Conservation (phyloP, 176 grass and related monocot genomes). For the Saccharum spontaneum region DNA sequence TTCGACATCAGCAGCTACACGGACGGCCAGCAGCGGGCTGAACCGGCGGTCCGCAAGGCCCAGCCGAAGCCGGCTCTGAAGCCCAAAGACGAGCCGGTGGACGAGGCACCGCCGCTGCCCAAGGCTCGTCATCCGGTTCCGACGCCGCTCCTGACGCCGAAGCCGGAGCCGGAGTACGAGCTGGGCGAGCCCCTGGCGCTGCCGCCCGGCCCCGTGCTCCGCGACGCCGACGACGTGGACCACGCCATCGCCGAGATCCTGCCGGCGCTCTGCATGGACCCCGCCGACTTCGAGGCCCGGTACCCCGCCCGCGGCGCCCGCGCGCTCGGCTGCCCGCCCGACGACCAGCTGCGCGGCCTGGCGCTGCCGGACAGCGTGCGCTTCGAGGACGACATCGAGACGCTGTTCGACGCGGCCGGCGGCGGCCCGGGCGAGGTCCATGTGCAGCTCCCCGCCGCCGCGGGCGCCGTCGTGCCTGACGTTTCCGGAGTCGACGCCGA, state of each 20-base stretch:
- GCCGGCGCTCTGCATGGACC: slow-evolving; percentile 44
- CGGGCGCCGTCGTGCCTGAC: neutral
- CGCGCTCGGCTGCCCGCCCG: neutral
- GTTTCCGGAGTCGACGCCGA: neutral
- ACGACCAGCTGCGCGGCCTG: slow-evolving; percentile 11
- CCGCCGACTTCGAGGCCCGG: slow-evolving; percentile 44
- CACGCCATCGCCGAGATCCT: slow-evolving; percentile 52
- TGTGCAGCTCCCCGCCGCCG: neutral
- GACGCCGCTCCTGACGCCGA: neutral
- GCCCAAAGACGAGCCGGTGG: neutral
- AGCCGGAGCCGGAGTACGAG: neutral
- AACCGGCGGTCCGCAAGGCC: neutral
- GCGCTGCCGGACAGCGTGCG: slow-evolving; percentile 25
- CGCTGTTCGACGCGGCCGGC: slow-evolving; percentile 31
- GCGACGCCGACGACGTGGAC: slow-evolving; percentile 37
- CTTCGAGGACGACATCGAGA: slow-evolving; percentile 56
- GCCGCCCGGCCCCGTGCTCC: slow-evolving; percentile 9
- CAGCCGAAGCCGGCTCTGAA: neutral
- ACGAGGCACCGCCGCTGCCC: neutral
- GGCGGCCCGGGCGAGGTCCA: neutral
- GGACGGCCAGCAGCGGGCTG: neutral
- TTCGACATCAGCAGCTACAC: slow-evolving; percentile 55
- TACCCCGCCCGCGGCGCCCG: slow-evolving; percentile 35
- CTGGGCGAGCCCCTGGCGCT: neutral
- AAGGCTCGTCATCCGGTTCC: neutral